A percentile compares a stretch with the other conserved stretches of the same genome.
phyloP scores from a whole-genome alignment of 2,329 filamentous ascomycete species.

The Penicillium brevicompactum region DNA sequence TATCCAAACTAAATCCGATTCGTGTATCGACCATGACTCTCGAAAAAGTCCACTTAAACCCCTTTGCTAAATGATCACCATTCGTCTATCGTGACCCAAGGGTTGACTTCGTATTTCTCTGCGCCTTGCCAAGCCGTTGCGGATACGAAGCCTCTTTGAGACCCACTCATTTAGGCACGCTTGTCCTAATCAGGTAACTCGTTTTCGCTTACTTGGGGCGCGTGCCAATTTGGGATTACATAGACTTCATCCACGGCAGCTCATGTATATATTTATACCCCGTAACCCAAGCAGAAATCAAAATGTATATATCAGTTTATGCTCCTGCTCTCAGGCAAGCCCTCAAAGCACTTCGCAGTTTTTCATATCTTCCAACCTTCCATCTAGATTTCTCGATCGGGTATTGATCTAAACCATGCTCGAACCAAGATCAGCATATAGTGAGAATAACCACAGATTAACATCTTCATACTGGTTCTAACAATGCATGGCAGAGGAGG shows the following conservation, averaged over 20 bases:
- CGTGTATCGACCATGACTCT: neutral
- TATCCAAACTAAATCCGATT: neutral
- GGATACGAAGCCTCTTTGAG: neutral
- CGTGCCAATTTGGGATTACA: neutral
- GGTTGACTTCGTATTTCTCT: neutral
- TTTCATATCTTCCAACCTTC: no score
- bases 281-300: neutral
- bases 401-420: constrained; percentile 15
- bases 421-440: constrained; percentile 29
- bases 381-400: neutral
- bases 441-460: constrained; percentile 19
- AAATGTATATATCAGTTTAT: no score
- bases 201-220: constrained; percentile 7
- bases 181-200: constrained; percentile 1
- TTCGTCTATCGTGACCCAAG: no score
- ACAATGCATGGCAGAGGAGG: constrained; percentile 30
- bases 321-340: no score
- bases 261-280: neutral
- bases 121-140: constrained; percentile 1
- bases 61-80: no score
- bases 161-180: neutral
- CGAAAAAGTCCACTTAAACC: no score
- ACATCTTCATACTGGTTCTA: neutral
- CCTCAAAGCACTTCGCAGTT: no score
- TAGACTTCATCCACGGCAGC: neutral